phyloP scores from a whole-genome alignment of 176 grass and related monocot species.

The Areca catechu region DNA sequence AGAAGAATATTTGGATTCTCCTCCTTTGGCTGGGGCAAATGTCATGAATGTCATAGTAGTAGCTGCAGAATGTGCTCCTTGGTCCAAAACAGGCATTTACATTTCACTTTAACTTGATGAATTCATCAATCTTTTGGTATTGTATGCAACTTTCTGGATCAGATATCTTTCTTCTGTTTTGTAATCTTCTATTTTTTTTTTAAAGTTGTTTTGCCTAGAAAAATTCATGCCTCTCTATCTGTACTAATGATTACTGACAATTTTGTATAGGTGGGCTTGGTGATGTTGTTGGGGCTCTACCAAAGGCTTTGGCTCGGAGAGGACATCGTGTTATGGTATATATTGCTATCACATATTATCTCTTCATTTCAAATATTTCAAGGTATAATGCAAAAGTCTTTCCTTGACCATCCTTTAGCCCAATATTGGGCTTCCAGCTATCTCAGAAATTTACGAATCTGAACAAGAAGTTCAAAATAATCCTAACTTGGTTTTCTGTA shows the following conservation, averaged over 20 bases:
- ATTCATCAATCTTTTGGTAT: conserved; percentile 8
- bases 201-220: background rate
- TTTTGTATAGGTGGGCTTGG: conserved; percentile 77
- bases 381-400: no score
- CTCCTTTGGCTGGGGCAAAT: conserved; percentile 34
- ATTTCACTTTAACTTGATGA: conserved; percentile 7
- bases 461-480: no score
- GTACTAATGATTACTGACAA: conserved; percentile 23
- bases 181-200: conserved; percentile 1
- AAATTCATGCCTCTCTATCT: background rate
- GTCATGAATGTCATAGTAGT: conserved; percentile 78
- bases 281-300: conserved; percentile 94
- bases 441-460: no score
- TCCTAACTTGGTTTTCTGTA: no score
- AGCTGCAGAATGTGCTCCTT: conserved; percentile 85
- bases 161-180: background rate
- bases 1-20: conserved; percentile 32
- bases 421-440: no score
- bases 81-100: conserved; percentile 92
- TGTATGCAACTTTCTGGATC: no score
- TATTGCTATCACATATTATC: conserved; percentile 20
- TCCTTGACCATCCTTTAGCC: no score
- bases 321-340: conserved; percentile 95
- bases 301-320: conserved; percentile 81
- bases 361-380: conserved; percentile 5